phyloP scores from a whole-genome alignment of 257 asterid genomes.

The Petunia secreta region DNA sequence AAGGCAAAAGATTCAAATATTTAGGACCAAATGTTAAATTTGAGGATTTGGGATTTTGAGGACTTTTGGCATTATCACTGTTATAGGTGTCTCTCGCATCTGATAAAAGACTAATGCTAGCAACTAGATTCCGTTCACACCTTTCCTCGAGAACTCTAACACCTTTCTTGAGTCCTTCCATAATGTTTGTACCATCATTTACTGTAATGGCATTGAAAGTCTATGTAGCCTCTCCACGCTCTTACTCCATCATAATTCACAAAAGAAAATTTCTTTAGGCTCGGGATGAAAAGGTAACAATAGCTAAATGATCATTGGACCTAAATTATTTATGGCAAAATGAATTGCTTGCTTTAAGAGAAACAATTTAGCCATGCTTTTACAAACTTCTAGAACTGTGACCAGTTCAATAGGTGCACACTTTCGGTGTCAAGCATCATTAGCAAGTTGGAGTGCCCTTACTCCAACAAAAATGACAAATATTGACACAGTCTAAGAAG shows the following conservation, averaged over 20 bases:
- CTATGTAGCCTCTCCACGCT: slow-evolving; percentile 41
- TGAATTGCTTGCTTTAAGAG: slow-evolving; percentile 40
- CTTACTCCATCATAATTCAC: slow-evolving; percentile 41
- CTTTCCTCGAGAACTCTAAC: slow-evolving; percentile 40
- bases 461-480: slow-evolving; percentile 48
- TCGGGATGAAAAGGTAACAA: slow-evolving; percentile 38
- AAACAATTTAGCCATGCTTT: slow-evolving; percentile 44
- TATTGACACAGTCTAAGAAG: slow-evolving; percentile 27
- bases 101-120: slow-evolving; percentile 44
- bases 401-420: slow-evolving; percentile 53
- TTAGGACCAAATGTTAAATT: slow-evolving; percentile 17
- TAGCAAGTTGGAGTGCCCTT: slow-evolving; percentile 37
- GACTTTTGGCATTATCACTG: neutral
- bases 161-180: slow-evolving; percentile 40
- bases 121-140: slow-evolving; percentile 38
- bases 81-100: slow-evolving; percentile 46
- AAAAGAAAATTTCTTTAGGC: slow-evolving; percentile 40
- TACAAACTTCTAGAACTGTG: slow-evolving; percentile 45
- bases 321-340: slow-evolving; percentile 42
- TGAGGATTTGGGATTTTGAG: slow-evolving; percentile 21
- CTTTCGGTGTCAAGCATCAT: slow-evolving; percentile 19
- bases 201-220: slow-evolving; percentile 35
- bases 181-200: slow-evolving; percentile 42
- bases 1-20: slow-evolving; percentile 35
- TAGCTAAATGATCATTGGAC: slow-evolving; percentile 41